A percentile compares a stretch with the other conserved stretches of the same genome.
phyloP scores from a whole-genome alignment of 805 yeast genomes.

The Huiozyma naganishii region DNA sequence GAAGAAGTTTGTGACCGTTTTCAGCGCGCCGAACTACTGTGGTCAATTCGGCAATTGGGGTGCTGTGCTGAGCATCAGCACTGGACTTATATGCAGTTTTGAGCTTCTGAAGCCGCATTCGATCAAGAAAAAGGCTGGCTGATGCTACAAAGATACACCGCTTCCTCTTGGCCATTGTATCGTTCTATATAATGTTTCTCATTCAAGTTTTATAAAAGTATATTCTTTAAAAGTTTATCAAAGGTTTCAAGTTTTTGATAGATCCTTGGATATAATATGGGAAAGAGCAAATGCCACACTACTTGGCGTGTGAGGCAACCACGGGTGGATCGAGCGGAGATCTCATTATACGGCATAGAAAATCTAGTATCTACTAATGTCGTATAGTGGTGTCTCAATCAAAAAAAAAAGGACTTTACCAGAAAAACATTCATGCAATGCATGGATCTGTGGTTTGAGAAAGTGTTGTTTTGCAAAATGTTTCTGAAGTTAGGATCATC shows the following conservation, averaged over 20 bases:
- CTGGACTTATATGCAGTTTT: slow-evolving; percentile 57
- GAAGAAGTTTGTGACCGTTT: slow-evolving; percentile 64
- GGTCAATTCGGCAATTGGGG: slow-evolving; percentile 77
- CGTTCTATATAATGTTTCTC: too few relatives aligned
- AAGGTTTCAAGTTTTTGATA: background rate
- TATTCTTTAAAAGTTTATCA: background rate
- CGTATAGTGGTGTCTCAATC: background rate
- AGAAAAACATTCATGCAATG: background rate
- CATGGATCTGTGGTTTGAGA: too few relatives aligned
- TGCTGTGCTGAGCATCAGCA: slow-evolving; percentile 66
- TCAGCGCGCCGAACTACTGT: slow-evolving; percentile 76
- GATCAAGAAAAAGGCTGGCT: slow-evolving; percentile 1
- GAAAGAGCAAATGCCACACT: too few relatives aligned
- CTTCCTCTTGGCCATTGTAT: background rate
- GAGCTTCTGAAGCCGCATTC: slow-evolving; percentile 52
- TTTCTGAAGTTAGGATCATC: too few relatives aligned
- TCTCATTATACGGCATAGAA: too few relatives aligned
- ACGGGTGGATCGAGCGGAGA: too few relatives aligned
- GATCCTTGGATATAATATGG: too few relatives aligned
- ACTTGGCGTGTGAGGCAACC: too few relatives aligned
- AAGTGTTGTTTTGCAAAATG: too few relatives aligned
- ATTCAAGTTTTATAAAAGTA: background rate
- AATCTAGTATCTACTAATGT: background rate
- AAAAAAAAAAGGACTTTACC: background rate
- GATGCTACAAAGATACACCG: background rate